phyloP scores from a whole-genome alignment of 176 grass and related monocot species.

The Saccharum officinarum region DNA sequence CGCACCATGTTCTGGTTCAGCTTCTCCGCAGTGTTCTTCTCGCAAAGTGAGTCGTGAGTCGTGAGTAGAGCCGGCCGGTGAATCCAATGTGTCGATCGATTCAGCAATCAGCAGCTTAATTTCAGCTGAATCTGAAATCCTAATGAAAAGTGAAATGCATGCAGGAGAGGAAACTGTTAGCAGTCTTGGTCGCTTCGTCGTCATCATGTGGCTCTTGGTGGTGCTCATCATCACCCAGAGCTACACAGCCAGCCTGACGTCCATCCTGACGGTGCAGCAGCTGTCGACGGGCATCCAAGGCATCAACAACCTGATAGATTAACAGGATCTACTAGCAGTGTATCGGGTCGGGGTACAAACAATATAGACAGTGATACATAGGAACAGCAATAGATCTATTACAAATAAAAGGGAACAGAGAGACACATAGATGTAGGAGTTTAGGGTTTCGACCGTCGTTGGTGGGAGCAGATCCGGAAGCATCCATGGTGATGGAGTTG shows the following conservation, averaged over 20 bases:
- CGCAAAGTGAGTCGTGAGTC: constrained; percentile 54
- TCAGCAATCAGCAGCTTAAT: background rate
- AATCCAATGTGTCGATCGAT: background rate
- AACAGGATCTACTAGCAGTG: too few relatives aligned
- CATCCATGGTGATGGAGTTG: too few relatives aligned
- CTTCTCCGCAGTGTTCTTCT: constrained; percentile 84
- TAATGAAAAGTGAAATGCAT: too few relatives aligned
- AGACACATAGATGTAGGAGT: too few relatives aligned
- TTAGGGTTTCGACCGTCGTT: too few relatives aligned
- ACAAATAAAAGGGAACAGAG: too few relatives aligned
- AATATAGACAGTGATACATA: too few relatives aligned
- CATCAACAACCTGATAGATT: too few relatives aligned
- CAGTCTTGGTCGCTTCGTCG: constrained; percentile 68
- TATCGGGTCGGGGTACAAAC: too few relatives aligned
- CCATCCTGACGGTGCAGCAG: constrained; percentile 93
- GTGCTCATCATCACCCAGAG: constrained; percentile 91
- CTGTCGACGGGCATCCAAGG: constrained; percentile 75
- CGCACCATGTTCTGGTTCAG: constrained; percentile 85
- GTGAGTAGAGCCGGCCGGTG: too few relatives aligned
- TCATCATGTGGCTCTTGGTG: constrained; percentile 90
- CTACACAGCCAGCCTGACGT: constrained; percentile 94
- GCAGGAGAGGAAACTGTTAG: constrained; percentile 85
- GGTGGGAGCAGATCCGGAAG: too few relatives aligned
- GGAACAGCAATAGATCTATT: too few relatives aligned
- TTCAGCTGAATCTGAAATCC: background rate